Base-by-base conservation (phyloP, 768 basidiomycete genomes). In the Rhizopogon roseolus region DNA sequence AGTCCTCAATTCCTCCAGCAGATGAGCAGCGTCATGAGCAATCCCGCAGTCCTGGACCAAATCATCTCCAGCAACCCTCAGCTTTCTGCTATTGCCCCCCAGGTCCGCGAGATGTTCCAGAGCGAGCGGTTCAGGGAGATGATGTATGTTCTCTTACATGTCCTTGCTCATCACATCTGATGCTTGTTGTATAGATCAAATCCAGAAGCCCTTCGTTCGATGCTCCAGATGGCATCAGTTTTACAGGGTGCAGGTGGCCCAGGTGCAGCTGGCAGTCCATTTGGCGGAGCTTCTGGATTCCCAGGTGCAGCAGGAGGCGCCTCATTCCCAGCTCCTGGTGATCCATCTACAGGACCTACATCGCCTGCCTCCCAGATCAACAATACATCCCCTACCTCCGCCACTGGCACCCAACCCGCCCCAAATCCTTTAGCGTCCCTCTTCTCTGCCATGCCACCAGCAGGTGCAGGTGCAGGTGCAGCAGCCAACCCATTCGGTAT, bases 11-110 rank as follows among this genome's bases (percentile, higher is more conserved):
- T 95, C 61, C 68, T 94, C 39, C 82, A 90, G 57, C 90, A 94
- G 70, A 96, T 99, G 90, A 82, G 86, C 7, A 65, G 76, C 13
- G 79, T 93, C 70, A 87, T 98, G 83, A 82, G 85, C 6, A 88
- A 95, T 62, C 95, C 96, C 0, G 84, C 82, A n/a, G 74, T 98
- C 45, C 71, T 98, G 49, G 95, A 98, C 53, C 86, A 94, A 68
- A 75, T 95, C 61, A 86, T 96, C 58, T 80, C 85, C 0, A 80
- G 81, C 50, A 90, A 93, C 68, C 94, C 96, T 0, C 84, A 92
- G 60, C 73, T 89, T 61, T 72, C 81, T 28, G 66, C 73, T 0
- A 87, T 94, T 83, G 89, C 78, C 1, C 92, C 93, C 0, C 89
- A 91, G 63, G 81, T 92, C 16, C 78, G 93, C 19, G 75, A 86